phyloP scores from a whole-genome alignment of 2,329 filamentous ascomycete species.

The Ophiostoma ulmi region DNA sequence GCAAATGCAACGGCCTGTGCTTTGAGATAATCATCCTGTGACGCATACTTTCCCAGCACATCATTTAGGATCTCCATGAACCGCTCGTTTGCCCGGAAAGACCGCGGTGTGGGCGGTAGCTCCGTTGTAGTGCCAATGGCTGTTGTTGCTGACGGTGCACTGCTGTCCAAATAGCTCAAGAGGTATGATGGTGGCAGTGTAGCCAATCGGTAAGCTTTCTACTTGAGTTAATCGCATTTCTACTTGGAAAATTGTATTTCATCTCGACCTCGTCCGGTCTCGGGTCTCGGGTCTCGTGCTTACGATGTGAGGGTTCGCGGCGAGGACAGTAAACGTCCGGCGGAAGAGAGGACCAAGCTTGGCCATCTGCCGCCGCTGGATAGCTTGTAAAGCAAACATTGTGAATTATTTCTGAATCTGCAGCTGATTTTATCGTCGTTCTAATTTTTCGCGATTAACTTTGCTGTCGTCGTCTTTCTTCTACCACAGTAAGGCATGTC shows the following conservation, averaged over 20 bases:
- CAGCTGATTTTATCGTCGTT: not conserved
- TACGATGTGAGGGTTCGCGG: conserved; percentile 52
- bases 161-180: conserved; percentile 55
- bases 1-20: conserved; percentile 56
- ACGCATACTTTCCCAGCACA: conserved; percentile 33
- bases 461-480: not conserved
- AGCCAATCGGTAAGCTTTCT: conserved; percentile 56
- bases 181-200: conserved; percentile 45
- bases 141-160: conserved; percentile 49
- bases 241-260: too few species aligned
- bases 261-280: not conserved
- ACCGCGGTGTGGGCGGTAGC: conserved; percentile 56
- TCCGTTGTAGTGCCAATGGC: conserved; percentile 55
- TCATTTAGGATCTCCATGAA: conserved; percentile 45
- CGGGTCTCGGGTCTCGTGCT: not conserved
- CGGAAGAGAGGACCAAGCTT: conserved; percentile 23
- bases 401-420: not conserved
- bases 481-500: conserved; percentile 17
- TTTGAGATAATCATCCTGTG: conserved; percentile 31
- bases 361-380: conserved; percentile 29
- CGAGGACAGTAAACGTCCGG: conserved; percentile 43
- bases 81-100: conserved; percentile 54
- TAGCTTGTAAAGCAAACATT: conserved; percentile 30
- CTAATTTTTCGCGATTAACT: not conserved
- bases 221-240: not conserved